Conservation (phyloP, 768 basidiomycete species). For the Ramaria rubella region DNA sequence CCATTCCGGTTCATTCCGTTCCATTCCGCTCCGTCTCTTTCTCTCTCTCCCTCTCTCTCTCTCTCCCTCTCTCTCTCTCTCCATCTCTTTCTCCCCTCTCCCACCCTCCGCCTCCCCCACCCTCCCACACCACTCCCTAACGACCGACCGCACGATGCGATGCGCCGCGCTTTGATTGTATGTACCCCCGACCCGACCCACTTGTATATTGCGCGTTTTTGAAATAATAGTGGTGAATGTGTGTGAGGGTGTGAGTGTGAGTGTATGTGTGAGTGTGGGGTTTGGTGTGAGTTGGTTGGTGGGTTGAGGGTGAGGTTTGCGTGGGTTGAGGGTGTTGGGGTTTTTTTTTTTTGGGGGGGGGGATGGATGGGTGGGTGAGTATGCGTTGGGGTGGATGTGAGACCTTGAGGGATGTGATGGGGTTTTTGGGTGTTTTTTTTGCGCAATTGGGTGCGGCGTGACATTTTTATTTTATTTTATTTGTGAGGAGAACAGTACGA, state of each 20-base stretch:
- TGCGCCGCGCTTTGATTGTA: background rate
- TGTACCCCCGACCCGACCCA: background rate
- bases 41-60: background rate
- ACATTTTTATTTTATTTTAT: no score
- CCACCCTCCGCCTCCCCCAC: background rate
- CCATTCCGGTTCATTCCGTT: background rate
- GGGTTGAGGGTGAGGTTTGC: no score
- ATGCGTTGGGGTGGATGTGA: background rate
- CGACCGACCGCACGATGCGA: background rate
- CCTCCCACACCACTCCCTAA: background rate
- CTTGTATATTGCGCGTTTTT: background rate
- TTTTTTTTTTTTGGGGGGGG: background rate
- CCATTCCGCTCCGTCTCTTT: background rate
- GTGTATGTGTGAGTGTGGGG: no score
- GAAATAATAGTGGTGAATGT: background rate
- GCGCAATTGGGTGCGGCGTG: no score
- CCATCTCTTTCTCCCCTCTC: background rate
- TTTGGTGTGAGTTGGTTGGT: no score
- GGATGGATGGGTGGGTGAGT: background rate
- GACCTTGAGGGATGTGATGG: no score
- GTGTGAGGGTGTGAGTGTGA: no score
- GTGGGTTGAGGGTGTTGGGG: no score
- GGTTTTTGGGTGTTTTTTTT: no score
- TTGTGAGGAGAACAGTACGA: no score
- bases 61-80: background rate